Percentiles rank a stretch among this genome's conserved stretches.
Evolutionary conservation across 768 basidiomycete genomes (phyloP).

Genomic region (Exsudoporus frostii): DNA sequence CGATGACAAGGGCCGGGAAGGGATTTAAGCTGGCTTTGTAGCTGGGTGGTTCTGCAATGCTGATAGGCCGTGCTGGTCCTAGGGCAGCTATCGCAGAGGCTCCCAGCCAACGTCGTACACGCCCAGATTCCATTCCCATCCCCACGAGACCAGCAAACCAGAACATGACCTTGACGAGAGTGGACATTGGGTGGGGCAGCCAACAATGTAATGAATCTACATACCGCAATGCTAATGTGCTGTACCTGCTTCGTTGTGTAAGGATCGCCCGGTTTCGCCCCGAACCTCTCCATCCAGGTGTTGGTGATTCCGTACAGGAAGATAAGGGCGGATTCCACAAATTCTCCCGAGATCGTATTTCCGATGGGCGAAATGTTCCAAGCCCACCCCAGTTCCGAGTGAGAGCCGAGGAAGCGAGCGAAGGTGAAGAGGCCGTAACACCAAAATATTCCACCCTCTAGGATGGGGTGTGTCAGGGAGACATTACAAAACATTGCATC

Average conservation of each 20-base stretch:
- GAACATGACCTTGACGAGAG: constrained; percentile 67
- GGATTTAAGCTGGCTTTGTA: constrained; percentile 84
- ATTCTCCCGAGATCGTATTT: constrained; percentile 61
- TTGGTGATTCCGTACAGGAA: constrained; percentile 89
- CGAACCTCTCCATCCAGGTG: constrained; percentile 97
- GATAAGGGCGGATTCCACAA: constrained; percentile 75
- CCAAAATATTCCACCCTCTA: constrained; percentile 93
- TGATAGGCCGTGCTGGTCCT: constrained; percentile 19
- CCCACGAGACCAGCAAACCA: constrained; percentile 91
- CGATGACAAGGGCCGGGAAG: constrained; percentile 89
- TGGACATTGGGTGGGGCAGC: background rate
- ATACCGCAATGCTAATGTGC: constrained; percentile 88
- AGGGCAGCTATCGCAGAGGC: constrained; percentile 46
- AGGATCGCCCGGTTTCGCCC: constrained; percentile 74
- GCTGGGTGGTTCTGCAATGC: constrained; percentile 62
- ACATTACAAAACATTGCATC: background rate
- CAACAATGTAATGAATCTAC: constrained; percentile 15
- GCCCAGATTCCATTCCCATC: constrained; percentile 82
- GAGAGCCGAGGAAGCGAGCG: constrained; percentile 91
- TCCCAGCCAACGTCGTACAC: constrained; percentile 71
- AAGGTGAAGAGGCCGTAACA: constrained; percentile 86
- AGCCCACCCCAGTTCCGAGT: constrained; percentile 87
- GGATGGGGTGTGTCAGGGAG: background rate
- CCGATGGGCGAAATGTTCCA: constrained; percentile 75
- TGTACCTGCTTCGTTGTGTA: constrained; percentile 91